Percentiles rank a stretch among this genome's conserved stretches.
Evolutionary conservation across 2,329 filamentous ascomycete species (phyloP).

Genomic region (Zymoseptoria passerinii): DNA sequence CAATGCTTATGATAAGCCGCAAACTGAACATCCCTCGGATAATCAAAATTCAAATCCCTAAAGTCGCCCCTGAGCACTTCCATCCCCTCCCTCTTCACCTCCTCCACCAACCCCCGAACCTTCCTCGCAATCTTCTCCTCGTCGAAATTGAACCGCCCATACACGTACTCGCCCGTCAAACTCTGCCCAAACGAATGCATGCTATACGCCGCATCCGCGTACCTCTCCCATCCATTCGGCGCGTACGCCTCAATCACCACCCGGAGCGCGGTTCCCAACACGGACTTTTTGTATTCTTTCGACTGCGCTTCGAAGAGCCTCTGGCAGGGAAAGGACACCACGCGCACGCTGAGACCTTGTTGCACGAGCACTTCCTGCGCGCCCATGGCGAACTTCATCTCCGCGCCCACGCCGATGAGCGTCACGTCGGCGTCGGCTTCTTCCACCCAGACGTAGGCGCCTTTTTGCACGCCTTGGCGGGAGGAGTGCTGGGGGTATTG

Average conservation of each 20-base stretch:
- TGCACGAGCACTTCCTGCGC: conserved; percentile 30
- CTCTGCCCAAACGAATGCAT: conserved; percentile 50
- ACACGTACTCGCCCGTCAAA: conserved; percentile 47
- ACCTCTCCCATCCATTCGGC: conserved; percentile 52
- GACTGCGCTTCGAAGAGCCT: conserved; percentile 43
- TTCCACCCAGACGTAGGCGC: conserved; percentile 36
- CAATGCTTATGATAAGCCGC: conserved; percentile 12
- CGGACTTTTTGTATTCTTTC: conserved; percentile 39
- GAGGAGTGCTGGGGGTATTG: conserved; percentile 32
- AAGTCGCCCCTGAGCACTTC: conserved; percentile 25
- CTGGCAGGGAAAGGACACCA: conserved; percentile 45
- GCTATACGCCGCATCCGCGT: conserved; percentile 48
- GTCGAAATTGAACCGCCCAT: conserved; percentile 50
- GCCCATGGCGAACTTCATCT: conserved; percentile 41
- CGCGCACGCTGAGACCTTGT: conserved; percentile 37
- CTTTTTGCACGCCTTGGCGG: conserved; percentile 33
- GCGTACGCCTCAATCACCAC: conserved; percentile 56
- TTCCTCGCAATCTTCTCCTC: conserved; percentile 37
- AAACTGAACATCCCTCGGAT: conserved; percentile 22
- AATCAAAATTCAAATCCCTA: conserved; percentile 25
- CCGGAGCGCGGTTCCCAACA: conserved; percentile 32
- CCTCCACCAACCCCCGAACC: conserved; percentile 31
- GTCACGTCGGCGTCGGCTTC: conserved; percentile 37
- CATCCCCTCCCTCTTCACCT: conserved; percentile 31
- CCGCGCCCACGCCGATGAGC: conserved; percentile 44